phyloP scores from a whole-genome alignment of 2,329 filamentous ascomycete genomes.

The Ceratocystis alfenasii region DNA sequence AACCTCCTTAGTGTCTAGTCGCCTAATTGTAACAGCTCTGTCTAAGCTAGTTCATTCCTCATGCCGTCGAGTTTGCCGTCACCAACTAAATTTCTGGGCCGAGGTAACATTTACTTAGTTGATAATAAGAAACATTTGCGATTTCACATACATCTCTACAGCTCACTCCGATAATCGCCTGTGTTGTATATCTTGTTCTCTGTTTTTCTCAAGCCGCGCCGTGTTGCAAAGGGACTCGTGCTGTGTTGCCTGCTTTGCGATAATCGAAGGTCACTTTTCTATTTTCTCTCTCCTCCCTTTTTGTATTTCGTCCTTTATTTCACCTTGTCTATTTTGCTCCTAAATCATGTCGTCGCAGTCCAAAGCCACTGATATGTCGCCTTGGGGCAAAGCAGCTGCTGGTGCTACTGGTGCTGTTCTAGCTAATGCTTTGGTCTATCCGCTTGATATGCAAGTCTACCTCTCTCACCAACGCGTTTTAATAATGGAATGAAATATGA shows the following conservation, averaged over 20 bases:
- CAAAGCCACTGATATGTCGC: slow-evolving; percentile 61
- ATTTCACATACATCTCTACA: neutral
- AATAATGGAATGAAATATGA: neutral
- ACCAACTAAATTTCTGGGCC: neutral
- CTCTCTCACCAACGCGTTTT: slow-evolving; percentile 5
- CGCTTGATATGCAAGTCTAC: slow-evolving; percentile 74
- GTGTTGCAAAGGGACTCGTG: neutral
- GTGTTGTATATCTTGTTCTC: neutral
- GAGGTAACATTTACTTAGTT: slow-evolving; percentile 3
- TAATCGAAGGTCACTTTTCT: neutral
- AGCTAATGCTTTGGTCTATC: slow-evolving; percentile 91
- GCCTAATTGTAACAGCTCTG: neutral
- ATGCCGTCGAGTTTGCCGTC: neutral
- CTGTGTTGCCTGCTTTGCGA: neutral
- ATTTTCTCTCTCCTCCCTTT: too few species aligned
- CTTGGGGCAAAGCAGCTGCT: slow-evolving; percentile 86
- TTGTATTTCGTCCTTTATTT: too few species aligned
- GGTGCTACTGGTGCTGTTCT: slow-evolving; percentile 87
- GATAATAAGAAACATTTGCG: too few species aligned
- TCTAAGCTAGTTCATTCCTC: neutral
- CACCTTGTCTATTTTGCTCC: neutral
- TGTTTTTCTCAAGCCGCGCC: neutral
- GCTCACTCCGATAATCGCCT: neutral
- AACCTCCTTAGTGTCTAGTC: neutral
- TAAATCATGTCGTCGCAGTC: slow-evolving; percentile 42